Evolutionary conservation across 306 rosid species (phyloP).

Genomic region (Acacia melanoxylon): DNA sequence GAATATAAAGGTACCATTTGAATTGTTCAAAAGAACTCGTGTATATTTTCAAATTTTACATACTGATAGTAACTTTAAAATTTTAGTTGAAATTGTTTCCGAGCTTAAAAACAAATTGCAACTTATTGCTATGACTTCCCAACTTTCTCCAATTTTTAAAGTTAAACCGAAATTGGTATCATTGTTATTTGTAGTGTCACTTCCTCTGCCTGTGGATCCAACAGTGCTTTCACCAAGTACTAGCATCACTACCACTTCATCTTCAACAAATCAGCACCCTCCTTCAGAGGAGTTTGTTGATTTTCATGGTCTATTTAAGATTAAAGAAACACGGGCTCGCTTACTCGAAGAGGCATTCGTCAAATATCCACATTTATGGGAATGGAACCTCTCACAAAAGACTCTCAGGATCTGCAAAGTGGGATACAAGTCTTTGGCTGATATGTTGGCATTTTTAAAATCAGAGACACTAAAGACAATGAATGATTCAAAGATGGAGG

Average conservation of each 20-base stretch:
- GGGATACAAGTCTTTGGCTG: not conserved
- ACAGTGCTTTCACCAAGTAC: not conserved
- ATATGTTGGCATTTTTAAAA: not conserved
- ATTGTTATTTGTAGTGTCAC: not conserved
- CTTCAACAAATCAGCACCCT: not conserved
- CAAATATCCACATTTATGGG: not conserved
- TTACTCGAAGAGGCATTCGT: not conserved
- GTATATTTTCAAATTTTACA: not conserved
- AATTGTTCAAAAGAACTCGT: not conserved
- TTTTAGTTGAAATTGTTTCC: not conserved
- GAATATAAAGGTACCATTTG: not conserved
- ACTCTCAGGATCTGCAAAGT: not conserved
- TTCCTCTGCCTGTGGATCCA: not conserved
- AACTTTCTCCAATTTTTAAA: not conserved
- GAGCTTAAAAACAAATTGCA: not conserved
- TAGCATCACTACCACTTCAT: not conserved
- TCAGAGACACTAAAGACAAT: not conserved
- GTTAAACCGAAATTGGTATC: not conserved
- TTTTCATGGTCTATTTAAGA: not conserved
- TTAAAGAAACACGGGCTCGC: not conserved
- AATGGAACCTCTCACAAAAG: not conserved
- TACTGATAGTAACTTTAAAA: not conserved
- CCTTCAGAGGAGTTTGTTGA: not conserved
- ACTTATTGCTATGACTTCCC: not conserved
- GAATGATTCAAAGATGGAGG: not conserved